Evolutionary conservation across 306 rosid species (phyloP), one percentile per base, ranked within the genome.

Genomic region (Corylus americana): DNA sequence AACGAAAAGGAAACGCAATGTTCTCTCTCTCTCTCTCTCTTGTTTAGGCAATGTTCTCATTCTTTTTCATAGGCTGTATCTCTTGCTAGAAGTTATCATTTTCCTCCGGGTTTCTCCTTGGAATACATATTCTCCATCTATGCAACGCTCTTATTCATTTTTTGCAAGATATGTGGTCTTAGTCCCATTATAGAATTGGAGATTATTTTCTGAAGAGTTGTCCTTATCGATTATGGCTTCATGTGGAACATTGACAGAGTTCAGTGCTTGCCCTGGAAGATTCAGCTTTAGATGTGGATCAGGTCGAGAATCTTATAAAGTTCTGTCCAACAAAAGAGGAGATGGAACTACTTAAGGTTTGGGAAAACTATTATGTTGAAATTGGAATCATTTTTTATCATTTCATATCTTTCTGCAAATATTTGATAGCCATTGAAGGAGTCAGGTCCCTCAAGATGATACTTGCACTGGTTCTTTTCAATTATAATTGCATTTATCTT

Each of bases 321-420:
- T 94, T 90, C 78, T 92, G 98, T 85, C 98, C 98, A 35, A 88
- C 92, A 29, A 87, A 91, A 87, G 97, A 92, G 93, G 98, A 94
- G 89, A 92, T 94, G 87, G 94, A 94, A 82, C 53, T 88, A 77
- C 90, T 94, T 62, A 94, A 91, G 98, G 98, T 94, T 39, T 68
- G 18, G 55, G 29, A 50, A 42, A 17, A n/a, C 67, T 45, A 78
- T 66, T 72, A 47, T 83, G 54, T 82, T 48, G 27, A 59, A 75
- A 63, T 90, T 55, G 67, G 55, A 58, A 18, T 53, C 22, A 55
- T 16, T 5, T 37, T 53, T 8, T 45, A 25, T 51, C 35, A 35
- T 20, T 4, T 27, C 3, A 7, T 44, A 22, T 22, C 59, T 55
- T 49, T 55, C 73, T 70, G 13, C 35, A 44, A 22, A 44, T 17